Evolutionary conservation across 371 early-diverging fungal species (phyloP), one percentile per base, ranked within the genome.

Genomic region (Enterocytospora artemiae): DNA sequence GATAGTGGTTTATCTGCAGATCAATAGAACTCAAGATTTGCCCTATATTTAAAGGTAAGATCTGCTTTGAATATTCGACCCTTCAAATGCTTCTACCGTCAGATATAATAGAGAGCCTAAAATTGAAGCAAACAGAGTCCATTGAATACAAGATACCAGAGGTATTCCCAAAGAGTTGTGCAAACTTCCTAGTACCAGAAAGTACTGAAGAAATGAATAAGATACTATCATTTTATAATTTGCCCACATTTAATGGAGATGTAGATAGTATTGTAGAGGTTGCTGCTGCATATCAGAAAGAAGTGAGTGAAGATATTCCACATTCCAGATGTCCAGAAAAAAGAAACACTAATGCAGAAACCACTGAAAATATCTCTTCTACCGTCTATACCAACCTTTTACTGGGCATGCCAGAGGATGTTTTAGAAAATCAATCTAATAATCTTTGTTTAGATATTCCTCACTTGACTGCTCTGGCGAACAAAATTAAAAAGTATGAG

Each of bases 401-500:
- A 12, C 9, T n/a, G 12, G n/a, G n/a, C 39, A 20, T 37, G 7
- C 27, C 7, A 2, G 37, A 54, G n/a, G 34, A 48, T 31, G 27
- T 63, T n/a, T 33, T 33, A 30, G 24, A 34, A 30, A 50, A 34
- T n/a, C n/a, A n/a, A n/a, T n/a, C n/a, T n/a, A n/a, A n/a, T n/a
- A n/a, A n/a, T n/a, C n/a, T n/a, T n/a, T n/a, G n/a, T n/a, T n/a
- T n/a, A n/a, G n/a, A n/a, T n/a, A n/a, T n/a, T n/a, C n/a, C n/a
- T n/a, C n/a, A n/a, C n/a, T n/a, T n/a, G n/a, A n/a, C n/a, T n/a
- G n/a, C n/a, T n/a, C n/a, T n/a, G n/a, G 18, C 18, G 27, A 41
- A 63, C 4, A 36, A 41, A 18, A 36, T 69, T n/a, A 18, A 55
- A 0, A 27, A 34, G 1, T 45, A 27, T 33, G 44, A 53, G 33